A percentile compares a stretch with the other conserved stretches of the same genome.
These are phyloP conservation scores for Cryphonectria naterciae DNA, from an alignment of 2,329 filamentous ascomycete species.

Conservation along the genomic window DNA sequence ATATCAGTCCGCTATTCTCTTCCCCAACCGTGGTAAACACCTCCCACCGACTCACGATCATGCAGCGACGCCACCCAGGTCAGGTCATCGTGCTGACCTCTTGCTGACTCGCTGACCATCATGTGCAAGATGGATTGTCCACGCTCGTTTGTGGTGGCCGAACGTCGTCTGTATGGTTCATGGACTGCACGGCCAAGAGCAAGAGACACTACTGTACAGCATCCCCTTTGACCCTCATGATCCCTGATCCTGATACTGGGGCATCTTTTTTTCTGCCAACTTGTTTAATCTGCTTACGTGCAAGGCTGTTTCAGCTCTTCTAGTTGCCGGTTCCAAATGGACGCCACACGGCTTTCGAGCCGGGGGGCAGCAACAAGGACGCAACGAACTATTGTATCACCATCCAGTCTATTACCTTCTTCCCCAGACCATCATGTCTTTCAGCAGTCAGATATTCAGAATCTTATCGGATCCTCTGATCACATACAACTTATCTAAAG, in stretches of 20 bases:
- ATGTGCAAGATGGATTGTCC: background rate
- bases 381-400: background rate
- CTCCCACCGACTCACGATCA: background rate
- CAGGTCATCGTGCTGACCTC: background rate
- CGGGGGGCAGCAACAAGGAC: background rate
- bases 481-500: background rate
- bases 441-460: background rate
- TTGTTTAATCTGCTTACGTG: background rate
- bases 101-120: conserved; percentile 1
- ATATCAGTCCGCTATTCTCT: background rate
- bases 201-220: background rate
- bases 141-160: background rate
- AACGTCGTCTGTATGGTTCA: no score
- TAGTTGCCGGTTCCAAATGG: background rate
- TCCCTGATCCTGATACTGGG: background rate
- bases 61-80: background rate
- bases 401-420: background rate
- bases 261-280: background rate
- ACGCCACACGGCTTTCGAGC: background rate
- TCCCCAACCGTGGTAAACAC: background rate
- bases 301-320: background rate
- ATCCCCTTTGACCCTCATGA: background rate
- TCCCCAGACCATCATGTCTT: background rate
- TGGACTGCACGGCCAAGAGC: background rate
- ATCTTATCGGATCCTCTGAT: background rate